A percentile compares a stretch with the other conserved stretches of the same genome.
These are phyloP conservation scores for Cyphellophora attinorum DNA, from an alignment of 2,329 filamentous ascomycete genomes.

Conservation along the genomic window DNA sequence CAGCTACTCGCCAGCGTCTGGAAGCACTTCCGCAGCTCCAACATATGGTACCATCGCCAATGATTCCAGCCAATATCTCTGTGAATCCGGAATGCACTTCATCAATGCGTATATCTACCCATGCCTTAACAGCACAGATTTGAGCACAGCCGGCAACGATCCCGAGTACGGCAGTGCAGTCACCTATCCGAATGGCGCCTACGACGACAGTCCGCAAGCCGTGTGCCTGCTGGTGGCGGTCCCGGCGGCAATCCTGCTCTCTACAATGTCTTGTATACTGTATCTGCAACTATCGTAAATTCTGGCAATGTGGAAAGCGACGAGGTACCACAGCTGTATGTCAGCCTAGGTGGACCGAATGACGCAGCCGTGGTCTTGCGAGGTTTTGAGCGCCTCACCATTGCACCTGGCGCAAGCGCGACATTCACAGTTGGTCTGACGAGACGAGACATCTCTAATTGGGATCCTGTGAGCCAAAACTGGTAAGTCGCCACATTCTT, in stretches of 20 bases:
- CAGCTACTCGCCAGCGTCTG: too few relatives aligned
- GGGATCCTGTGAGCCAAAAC: slow-evolving; percentile 71
- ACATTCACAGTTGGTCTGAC: slow-evolving; percentile 62
- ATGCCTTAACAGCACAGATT: too few relatives aligned
- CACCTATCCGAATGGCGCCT: too few relatives aligned
- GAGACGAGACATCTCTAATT: slow-evolving; percentile 76
- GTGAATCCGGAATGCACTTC: too few relatives aligned
- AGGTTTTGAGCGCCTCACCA: slow-evolving; percentile 67
- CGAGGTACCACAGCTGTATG: slow-evolving; percentile 53
- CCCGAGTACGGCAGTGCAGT: too few relatives aligned
- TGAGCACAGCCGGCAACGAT: too few relatives aligned
- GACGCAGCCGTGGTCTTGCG: slow-evolving; percentile 61
- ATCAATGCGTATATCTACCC: too few relatives aligned
- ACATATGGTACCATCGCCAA: not conserved
- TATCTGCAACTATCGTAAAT: slow-evolving; percentile 62
- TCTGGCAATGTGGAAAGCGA: slow-evolving; percentile 38
- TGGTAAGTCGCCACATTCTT: slow-evolving; percentile 54
- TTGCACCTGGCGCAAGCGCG: slow-evolving; percentile 58
- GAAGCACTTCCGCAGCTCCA: not conserved
- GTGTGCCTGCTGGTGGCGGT: slow-evolving; percentile 1
- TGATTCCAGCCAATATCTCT: not conserved
- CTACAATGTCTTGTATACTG: slow-evolving; percentile 46
- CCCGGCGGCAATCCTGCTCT: slow-evolving; percentile 45
- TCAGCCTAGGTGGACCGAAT: slow-evolving; percentile 69
- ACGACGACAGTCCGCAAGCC: too few relatives aligned